A percentile compares a stretch with the other conserved stretches of the same genome.
These are phyloP conservation scores for Alternaria arborescens DNA, from an alignment of 2,329 filamentous ascomycete species.

Conservation along the genomic window DNA sequence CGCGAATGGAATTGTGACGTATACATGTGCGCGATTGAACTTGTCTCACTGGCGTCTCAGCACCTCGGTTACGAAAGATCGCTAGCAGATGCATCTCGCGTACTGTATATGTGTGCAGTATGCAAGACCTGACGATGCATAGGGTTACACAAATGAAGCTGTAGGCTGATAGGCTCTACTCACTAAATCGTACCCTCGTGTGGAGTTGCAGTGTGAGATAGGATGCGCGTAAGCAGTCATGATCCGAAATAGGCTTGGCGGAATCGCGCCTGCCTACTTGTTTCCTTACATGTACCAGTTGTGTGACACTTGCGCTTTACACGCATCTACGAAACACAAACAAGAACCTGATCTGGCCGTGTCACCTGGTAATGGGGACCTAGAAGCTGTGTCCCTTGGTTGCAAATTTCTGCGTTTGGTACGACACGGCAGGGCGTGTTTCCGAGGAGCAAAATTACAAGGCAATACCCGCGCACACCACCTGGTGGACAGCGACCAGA, in stretches of 20 bases:
- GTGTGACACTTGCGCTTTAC: not conserved
- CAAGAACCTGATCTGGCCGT: slow-evolving; percentile 10
- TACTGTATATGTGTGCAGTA: not conserved
- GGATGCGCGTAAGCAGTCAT: not conserved
- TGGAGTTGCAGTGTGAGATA: not conserved
- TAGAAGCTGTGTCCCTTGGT: slow-evolving; percentile 11
- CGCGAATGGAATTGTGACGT: slow-evolving; percentile 32
- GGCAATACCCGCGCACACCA: slow-evolving; percentile 5
- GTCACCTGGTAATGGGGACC: slow-evolving; percentile 5
- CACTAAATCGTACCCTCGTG: not conserved
- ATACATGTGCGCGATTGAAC: slow-evolving; percentile 17
- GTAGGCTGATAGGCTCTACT: not conserved
- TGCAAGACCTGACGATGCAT: not conserved
- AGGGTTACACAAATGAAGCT: not conserved
- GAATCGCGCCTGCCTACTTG: not conserved
- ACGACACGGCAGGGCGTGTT: slow-evolving; percentile 2
- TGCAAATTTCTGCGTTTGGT: slow-evolving; percentile 7
- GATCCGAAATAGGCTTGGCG: slow-evolving; percentile 6
- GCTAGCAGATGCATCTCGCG: slow-evolving; percentile 5
- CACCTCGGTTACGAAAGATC: slow-evolving; percentile 13
- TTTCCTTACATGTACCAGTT: not conserved
- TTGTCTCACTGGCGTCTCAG: slow-evolving; percentile 45
- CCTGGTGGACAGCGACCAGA: slow-evolving; percentile 5
- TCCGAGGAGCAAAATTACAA: slow-evolving; percentile 4
- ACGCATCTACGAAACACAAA: not conserved